Evolutionary conservation across 306 rosid genomes (phyloP), one percentile per base, ranked within the genome.

Genomic region (Canavalia gladiata): DNA sequence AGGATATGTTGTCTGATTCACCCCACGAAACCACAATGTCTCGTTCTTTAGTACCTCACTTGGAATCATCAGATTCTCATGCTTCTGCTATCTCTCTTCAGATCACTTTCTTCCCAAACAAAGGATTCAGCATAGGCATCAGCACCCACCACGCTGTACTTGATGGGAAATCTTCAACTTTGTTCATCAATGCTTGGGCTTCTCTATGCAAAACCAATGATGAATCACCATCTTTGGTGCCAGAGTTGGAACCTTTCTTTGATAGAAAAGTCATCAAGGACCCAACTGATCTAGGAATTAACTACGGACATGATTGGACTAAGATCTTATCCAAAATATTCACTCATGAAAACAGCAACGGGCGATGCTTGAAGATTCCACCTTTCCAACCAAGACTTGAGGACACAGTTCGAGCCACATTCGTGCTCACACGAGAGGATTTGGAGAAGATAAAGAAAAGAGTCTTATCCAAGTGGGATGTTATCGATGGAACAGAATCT

Each of bases 161-260:
- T 3, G 97, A 90, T 59, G 97, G 97, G 8, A 75, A 77, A 70
- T 57, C 89, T 28, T 54, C 86, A 9, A 75, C 77, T 13, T 3
- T 68, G 83, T 92, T 92, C 77, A 25, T 92, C 49, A 88, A 90
- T 49, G 84, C 90, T 1, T 92, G 97, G 92, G 84, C 89, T 68
- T 68, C 62, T 13, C 10, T 81, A 2, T 84, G 87, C 65, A 42
- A 82, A 74, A n/a, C 3, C 4, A 33, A n/a, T 2, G 55, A 62
- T 47, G 9, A 43, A 1, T 7, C 76, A 8, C 4, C 77, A 0
- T 5, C 81, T 30, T 33, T 83, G 59, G 4, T 6, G 12, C 82
- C 76, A 0, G 84, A 83, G 28, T 81, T 88, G 0, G 77, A 68
- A 4, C 94, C 92, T 0, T 85, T 79, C 55, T 56, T 79, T 0